phyloP scores from a whole-genome alignment of 495 filamentous ascomycete genomes.

The Amphirosellinia nigrospora region DNA sequence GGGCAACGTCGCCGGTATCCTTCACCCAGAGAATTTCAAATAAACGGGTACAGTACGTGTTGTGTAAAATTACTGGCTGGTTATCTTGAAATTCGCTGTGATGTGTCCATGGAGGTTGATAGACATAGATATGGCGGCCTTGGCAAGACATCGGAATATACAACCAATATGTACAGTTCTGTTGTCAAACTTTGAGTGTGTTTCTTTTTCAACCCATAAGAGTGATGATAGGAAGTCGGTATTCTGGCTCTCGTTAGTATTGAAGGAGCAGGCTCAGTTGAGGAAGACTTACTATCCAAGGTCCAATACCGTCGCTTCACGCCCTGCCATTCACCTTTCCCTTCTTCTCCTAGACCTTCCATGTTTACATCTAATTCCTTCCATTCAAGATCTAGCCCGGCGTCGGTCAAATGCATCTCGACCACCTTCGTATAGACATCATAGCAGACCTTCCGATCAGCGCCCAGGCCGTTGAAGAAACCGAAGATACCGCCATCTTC shows the following conservation, averaged over 20 bases:
- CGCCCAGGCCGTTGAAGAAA: constrained; percentile 96
- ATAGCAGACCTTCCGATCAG: constrained; percentile 89
- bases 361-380: constrained; percentile 75
- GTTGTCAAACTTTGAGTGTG: background rate
- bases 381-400: constrained; percentile 90
- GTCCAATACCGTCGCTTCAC: constrained; percentile 89
- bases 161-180: constrained; percentile 18
- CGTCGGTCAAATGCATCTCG: constrained; percentile 90
- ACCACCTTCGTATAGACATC: constrained; percentile 94
- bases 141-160: constrained; percentile 18
- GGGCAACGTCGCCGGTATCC: constrained; percentile 79
- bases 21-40: constrained; percentile 68
- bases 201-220: constrained; percentile 60
- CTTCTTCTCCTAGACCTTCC: constrained; percentile 53
- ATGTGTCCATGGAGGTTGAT: constrained; percentile 32
- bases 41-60: constrained; percentile 23
- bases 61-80: constrained; percentile 13
- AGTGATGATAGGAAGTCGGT: constrained; percentile 60
- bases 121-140: constrained; percentile 34
- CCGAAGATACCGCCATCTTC: constrained; percentile 77
- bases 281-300: constrained; percentile 62
- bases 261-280: background rate
- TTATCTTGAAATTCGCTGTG: constrained; percentile 18
- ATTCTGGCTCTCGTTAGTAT: constrained; percentile 43
- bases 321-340: constrained; percentile 77